Base-by-base conservation (phyloP, 2,329 filamentous ascomycete species). In the Xylariaceae sp. region DNA sequence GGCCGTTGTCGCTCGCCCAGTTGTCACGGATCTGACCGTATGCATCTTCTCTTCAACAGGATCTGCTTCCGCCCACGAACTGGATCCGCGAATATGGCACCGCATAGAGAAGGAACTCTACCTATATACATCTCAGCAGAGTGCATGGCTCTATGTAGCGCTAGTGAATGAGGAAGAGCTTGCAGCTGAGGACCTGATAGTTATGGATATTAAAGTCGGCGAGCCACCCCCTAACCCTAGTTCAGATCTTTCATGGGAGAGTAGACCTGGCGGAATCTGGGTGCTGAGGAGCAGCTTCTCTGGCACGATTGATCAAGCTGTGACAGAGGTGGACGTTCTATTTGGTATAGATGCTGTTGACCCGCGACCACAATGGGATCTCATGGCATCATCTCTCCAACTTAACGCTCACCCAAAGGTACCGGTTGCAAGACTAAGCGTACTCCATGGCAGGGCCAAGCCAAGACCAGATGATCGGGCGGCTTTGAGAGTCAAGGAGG, bases 51-150 rank as follows among this genome's bases (percentile, higher is more conserved):
- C n/a, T n/a, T n/a, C n/a, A n/a, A n/a, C n/a, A n/a, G n/a, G n/a
- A n/a, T n/a, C n/a, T n/a, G n/a, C n/a, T n/a, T n/a, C n/a, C n/a
- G n/a, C n/a, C n/a, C n/a, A n/a, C n/a, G n/a, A n/a, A n/a, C n/a
- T n/a, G n/a, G n/a, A n/a, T n/a, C n/a, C n/a, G n/a, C n/a, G n/a
- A n/a, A n/a, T n/a, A 69, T 90, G 87, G 87, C 80, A 85, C 64
- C 82, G 84, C 41, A 77, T 90, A 47, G 83, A 89, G 60, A 90
- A 90, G 69, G 86, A 90, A 64, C 78, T 91, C 2, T 87, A 87
- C 66, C 76, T 90, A 76, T n/a, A 82, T 80, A 55, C 88, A 83
- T 82, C 75, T 85, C 45, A 82, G 79, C 47, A 84, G 79, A 72
- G 84, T n/a, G 49, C 90, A 83, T 71, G 73, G 90, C 43, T 85